Evolutionary conservation across 768 basidiomycete species (phyloP), one percentile per base, ranked within the genome.

Genomic region (Pleurotus djamor): DNA sequence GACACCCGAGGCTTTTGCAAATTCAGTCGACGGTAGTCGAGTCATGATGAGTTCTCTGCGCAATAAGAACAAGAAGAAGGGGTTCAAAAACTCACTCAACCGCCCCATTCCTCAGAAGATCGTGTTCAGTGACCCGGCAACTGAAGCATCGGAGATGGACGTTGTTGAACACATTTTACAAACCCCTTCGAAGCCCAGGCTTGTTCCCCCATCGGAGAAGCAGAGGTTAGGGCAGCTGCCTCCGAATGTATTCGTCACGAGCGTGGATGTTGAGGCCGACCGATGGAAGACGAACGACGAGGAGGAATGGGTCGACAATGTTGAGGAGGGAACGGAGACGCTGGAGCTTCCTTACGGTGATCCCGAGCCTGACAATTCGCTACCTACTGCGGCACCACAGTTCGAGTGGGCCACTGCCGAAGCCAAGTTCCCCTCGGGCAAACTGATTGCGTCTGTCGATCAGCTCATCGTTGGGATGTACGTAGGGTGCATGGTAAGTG

Each of bases 11-110:
- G 14, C 28, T 5, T 48, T 34, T n/a, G 58, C 62, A 10, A 41
- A 9, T n/a, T 41, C 38, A 64, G 59, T 59, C 67, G 47, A 55
- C 28, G 9, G 12, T 32, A n/a, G 36, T 10, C 37, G 16, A 5
- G 60, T 77, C 48, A 67, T 75, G 70, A 82, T 85, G 82, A 74
- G 82, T 44, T 83, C 83, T 0, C 70, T 90, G 17, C 77, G 82
- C 47, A 91, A 89, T 68, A 91, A 89, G 71, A 91, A 90, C 70
- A 92, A 91, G 69, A 83, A 81, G 48, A 87, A 83, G 59, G 85
- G 84, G 16, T 90, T 87, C 71, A 85, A 80, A 64, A 74, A 81
- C 51, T 72, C 81, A 5, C 76, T 86, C 69, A 63, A 71, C 13
- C 50, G 72, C 41, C 67, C 77, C 55, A 52, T 77, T 69, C 62